phyloP scores from a whole-genome alignment of 768 basidiomycete species.

The Sporobolomyces roseus region DNA sequence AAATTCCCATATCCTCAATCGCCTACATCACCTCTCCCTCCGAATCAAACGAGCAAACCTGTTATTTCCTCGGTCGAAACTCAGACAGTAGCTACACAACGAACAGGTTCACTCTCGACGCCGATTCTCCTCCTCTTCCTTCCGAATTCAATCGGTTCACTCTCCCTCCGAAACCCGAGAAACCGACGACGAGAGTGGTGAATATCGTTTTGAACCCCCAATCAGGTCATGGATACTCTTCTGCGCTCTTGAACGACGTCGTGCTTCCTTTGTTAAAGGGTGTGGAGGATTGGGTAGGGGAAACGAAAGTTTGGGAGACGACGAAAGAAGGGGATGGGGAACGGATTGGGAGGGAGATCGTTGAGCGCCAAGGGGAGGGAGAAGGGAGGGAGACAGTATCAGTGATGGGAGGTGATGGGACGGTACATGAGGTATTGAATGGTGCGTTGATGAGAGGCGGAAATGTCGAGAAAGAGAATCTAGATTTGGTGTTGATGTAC shows the following conservation, averaged over 20 bases:
- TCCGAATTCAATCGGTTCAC: background rate
- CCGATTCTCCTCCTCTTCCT: background rate
- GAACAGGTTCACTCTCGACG: slow-evolving; percentile 1
- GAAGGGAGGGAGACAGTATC: slow-evolving; percentile 27
- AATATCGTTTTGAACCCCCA: background rate
- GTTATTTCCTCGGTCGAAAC: background rate
- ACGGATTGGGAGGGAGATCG: slow-evolving; percentile 39
- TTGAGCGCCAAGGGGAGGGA: background rate
- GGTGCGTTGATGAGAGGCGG: slow-evolving; percentile 50
- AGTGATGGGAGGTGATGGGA: slow-evolving; percentile 76
- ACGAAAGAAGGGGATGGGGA: slow-evolving; percentile 38
- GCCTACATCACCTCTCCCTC: background rate
- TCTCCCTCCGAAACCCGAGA: background rate
- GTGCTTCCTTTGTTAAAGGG: background rate
- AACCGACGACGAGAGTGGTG: background rate
- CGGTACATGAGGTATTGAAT: slow-evolving; percentile 81
- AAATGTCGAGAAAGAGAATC: background rate
- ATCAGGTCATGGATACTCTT: slow-evolving; percentile 14
- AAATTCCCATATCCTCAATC: background rate
- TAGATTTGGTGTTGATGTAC: slow-evolving; percentile 26
- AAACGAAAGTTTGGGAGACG: slow-evolving; percentile 10
- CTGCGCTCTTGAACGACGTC: slow-evolving; percentile 4
- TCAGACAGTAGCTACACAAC: background rate
- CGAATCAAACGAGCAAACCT: background rate
- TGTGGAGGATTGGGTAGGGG: background rate